These are phyloP conservation scores for Friedmanniomyces simplex DNA, from an alignment of 495 filamentous ascomycete species.

Conservation along the genomic window DNA sequence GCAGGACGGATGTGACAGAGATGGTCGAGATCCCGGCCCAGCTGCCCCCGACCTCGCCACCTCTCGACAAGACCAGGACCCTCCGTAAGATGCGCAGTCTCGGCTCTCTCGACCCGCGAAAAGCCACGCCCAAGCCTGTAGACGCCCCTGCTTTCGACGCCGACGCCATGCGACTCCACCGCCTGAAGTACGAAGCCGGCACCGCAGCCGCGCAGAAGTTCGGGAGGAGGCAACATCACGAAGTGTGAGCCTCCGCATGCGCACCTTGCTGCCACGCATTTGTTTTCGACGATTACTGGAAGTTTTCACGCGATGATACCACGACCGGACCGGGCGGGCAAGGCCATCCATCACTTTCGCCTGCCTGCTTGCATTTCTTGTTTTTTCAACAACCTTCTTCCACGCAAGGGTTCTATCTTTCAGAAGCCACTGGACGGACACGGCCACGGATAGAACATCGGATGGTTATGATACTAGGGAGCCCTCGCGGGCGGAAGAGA, in stretches of 20 bases:
- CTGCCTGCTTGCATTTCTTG: neutral
- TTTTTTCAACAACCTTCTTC: neutral
- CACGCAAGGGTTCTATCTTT: neutral
- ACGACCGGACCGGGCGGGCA: neutral
- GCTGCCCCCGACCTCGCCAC: neutral
- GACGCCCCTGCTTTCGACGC: constrained; percentile 21
- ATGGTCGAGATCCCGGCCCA: constrained; percentile 1
- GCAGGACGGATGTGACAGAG: constrained; percentile 13
- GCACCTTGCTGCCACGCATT: neutral
- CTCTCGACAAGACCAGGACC: constrained; percentile 18
- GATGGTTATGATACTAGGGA: neutral
- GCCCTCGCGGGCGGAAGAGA: neutral
- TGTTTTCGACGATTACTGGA: neutral
- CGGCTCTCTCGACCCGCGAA: constrained; percentile 19
- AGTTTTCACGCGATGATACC: constrained; percentile 9
- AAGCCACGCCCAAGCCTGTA: neutral
- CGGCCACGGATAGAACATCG: neutral
- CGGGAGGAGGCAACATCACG: neutral
- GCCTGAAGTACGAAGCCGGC: constrained; percentile 24
- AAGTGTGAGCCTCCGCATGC: neutral
- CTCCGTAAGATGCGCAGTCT: constrained; percentile 34
- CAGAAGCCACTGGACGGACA: neutral
- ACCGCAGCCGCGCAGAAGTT: neutral
- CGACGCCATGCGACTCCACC: constrained; percentile 26
- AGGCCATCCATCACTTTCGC: neutral